phyloP scores from a whole-genome alignment of 345 rosid species.

The Xanthoceras sorbifolium region DNA sequence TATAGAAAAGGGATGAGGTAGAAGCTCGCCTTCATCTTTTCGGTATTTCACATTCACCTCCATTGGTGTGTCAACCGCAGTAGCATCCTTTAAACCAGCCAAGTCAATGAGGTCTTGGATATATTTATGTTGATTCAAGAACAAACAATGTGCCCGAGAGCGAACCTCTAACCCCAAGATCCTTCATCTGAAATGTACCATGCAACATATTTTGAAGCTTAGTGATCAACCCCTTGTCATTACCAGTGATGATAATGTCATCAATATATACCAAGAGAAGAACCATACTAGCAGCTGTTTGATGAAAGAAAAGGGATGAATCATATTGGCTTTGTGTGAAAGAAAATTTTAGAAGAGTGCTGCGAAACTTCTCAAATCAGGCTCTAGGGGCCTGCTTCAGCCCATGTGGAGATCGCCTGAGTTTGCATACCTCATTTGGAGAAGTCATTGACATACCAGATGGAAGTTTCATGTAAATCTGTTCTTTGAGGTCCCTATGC shows the following conservation, averaged over 20 bases:
- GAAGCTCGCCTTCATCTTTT: neutral
- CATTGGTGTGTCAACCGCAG: neutral
- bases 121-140: conserved; percentile 5
- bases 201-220: too few relatives aligned
- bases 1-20: neutral
- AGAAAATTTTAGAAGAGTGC: neutral
- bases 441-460: neutral
- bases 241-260: neutral
- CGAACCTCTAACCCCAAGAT: conserved; percentile 2
- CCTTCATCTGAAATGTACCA: conserved; percentile 17
- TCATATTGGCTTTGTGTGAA: neutral
- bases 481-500: neutral
- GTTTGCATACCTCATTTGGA: too few relatives aligned
- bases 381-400: conserved; percentile 11
- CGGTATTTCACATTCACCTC: neutral
- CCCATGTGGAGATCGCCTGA: neutral
- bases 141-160: neutral
- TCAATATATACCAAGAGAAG: neutral
- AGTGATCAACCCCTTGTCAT: neutral
- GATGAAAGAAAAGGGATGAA: neutral
- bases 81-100: conserved; percentile 6
- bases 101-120: neutral
- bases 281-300: neutral
- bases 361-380: conserved; percentile 15
- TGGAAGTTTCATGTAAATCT: neutral